A percentile compares a stretch with the other conserved stretches of the same genome.
phyloP scores from a whole-genome alignment of 352 stramenopile genomes.

The Phytopythium aichiense region DNA sequence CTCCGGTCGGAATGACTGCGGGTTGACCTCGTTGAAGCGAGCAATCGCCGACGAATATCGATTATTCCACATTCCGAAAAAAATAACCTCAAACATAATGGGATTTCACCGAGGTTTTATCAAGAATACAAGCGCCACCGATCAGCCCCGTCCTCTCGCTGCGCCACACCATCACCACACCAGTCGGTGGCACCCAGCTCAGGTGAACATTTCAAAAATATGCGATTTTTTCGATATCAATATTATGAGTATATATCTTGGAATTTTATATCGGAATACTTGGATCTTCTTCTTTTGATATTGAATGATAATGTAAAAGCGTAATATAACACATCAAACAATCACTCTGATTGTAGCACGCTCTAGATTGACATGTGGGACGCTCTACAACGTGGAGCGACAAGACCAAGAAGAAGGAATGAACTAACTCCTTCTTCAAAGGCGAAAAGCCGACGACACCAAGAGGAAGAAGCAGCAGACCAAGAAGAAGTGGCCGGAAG shows the following conservation, averaged over 20 bases:
- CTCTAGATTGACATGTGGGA: too few relatives aligned
- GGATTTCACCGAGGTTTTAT: conserved; percentile 7
- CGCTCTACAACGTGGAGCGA: too few relatives aligned
- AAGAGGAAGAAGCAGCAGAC: background rate
- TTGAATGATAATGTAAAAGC: too few relatives aligned
- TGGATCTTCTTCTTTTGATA: too few relatives aligned
- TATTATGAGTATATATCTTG: too few relatives aligned
- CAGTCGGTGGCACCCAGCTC: background rate
- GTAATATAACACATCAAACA: too few relatives aligned
- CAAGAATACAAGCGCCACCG: background rate
- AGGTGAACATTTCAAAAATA: too few relatives aligned
- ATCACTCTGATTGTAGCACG: too few relatives aligned
- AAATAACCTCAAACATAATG: background rate
- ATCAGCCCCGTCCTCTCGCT: background rate
- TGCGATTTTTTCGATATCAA: too few relatives aligned
- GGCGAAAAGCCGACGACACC: background rate
- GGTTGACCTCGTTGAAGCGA: background rate
- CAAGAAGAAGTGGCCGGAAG: background rate
- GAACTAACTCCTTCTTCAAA: background rate
- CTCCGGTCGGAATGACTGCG: background rate
- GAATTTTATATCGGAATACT: too few relatives aligned
- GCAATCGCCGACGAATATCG: background rate
- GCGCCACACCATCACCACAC: background rate
- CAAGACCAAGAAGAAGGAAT: conserved; percentile 6
- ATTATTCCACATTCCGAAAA: background rate